Evolutionary conservation across 179 eudicot genomes (phyloP), one percentile per base, ranked within the genome.

Genomic region (Silene noctiflora): DNA sequence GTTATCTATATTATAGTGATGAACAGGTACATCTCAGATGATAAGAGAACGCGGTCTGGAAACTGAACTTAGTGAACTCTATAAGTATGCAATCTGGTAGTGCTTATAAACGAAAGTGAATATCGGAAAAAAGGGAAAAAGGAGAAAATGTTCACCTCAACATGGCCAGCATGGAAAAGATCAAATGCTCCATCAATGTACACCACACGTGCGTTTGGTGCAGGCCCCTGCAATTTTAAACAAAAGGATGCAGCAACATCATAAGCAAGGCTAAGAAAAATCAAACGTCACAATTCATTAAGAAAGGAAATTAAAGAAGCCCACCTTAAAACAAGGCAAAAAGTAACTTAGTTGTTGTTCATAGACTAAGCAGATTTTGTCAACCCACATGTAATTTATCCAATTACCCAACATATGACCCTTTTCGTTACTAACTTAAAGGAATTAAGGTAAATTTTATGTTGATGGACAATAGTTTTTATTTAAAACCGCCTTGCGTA

Each of bases 151-250:
- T 17, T 60, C 22, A 95, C 99, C 96, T 95, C 99, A 22, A 93
- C 99, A 87, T 95, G 99, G 72, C 99, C 99, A 67, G 97, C 98
- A 86, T 95, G 99, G 65, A 95, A 95, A 81, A 95, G 97, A 85
- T 95, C 99, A 84, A 95, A 95, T 65, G 95, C 97, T 74, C 97
- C 99, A 86, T 95, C 99, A 75, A 95, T 93, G 84, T 95, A 95
- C 33, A 95, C 96, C 73, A 95, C 96, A 31, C 92, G 90, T 70
- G 99, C 87, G 88, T 93, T 89, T 75, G 99, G 98, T 76, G 87
- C 90, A 74, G 99, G 97, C 20, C 86, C 99, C 99, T 95, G 81
- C 66, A 61, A 77, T 10, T 33, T 42, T 46, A 75, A 80, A 71
- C 20, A 69, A 71, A 19, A 48, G 70, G 62, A 72, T 39, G 64